These are phyloP conservation scores for Ambispora gerdemannii DNA, from an alignment of 192 early-diverging fungal species.

Conservation along the genomic window DNA sequence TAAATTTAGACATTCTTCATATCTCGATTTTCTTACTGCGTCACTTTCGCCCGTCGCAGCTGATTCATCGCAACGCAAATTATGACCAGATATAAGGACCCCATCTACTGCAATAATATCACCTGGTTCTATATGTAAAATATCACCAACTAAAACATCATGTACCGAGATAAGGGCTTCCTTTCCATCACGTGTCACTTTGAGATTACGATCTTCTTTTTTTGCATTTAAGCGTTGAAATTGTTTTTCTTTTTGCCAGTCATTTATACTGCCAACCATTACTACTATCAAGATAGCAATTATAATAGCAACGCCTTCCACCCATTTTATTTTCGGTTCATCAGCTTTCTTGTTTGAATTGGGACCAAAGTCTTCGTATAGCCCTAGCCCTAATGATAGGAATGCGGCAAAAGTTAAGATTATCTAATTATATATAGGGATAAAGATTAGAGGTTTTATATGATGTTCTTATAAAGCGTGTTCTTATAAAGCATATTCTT, in stretches of 20 bases:
- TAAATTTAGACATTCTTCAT: slow-evolving; percentile 44
- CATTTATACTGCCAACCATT: slow-evolving; percentile 73
- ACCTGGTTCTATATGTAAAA: slow-evolving; percentile 83
- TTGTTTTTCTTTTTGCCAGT: slow-evolving; percentile 84
- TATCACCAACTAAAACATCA: slow-evolving; percentile 88
- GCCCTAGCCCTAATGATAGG: slow-evolving; percentile 73
- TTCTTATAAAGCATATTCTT: too few relatives aligned
- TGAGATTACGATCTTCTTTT: slow-evolving; percentile 78
- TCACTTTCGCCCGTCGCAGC: slow-evolving; percentile 94
- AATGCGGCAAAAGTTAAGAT: slow-evolving; percentile 73
- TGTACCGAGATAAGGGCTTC: slow-evolving; percentile 67
- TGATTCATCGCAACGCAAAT: slow-evolving; percentile 87
- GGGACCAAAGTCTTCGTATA: slow-evolving; percentile 71
- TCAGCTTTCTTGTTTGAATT: slow-evolving; percentile 42
- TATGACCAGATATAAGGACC: slow-evolving; percentile 75
- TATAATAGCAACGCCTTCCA: slow-evolving; percentile 83
- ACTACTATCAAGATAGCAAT: slow-evolving; percentile 76
- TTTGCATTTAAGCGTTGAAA: slow-evolving; percentile 83
- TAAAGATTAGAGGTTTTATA: too few relatives aligned
- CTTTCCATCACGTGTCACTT: slow-evolving; percentile 63
- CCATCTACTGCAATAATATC: slow-evolving; percentile 93
- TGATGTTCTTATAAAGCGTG: too few relatives aligned
- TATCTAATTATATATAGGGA: too few relatives aligned
- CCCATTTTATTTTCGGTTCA: slow-evolving; percentile 68
- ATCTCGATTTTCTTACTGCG: slow-evolving; percentile 73